Conservation (phyloP, 352 stramenopile genomes). For the Pythium aquatile region DNA sequence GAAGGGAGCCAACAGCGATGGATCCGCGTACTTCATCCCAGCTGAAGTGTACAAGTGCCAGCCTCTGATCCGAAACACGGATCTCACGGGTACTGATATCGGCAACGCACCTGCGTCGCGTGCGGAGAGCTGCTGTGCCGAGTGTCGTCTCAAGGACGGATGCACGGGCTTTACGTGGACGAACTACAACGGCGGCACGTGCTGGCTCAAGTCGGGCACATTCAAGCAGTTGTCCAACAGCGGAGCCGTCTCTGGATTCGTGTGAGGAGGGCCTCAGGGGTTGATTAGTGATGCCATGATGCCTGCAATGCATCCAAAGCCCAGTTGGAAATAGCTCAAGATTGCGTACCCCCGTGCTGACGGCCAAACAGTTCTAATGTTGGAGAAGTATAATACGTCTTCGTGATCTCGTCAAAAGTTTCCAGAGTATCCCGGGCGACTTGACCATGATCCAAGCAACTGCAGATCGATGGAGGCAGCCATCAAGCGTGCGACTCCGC, state of each 20-base stretch:
- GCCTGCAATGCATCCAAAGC: too few relatives aligned
- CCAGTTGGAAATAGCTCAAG: too few relatives aligned
- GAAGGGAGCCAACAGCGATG: background rate
- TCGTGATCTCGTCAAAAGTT: too few relatives aligned
- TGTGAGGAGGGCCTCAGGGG: background rate
- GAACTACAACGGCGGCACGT: slow-evolving; percentile 45
- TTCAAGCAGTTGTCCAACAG: background rate
- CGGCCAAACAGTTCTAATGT: too few relatives aligned
- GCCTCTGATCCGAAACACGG: background rate
- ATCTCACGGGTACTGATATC: slow-evolving; percentile 3
- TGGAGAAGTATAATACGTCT: too few relatives aligned
- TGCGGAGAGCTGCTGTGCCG: background rate
- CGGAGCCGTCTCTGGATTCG: background rate
- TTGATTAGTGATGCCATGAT: too few relatives aligned
- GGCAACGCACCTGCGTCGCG: background rate
- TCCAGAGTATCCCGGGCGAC: too few relatives aligned
- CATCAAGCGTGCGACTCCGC: too few relatives aligned
- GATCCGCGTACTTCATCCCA: slow-evolving; percentile 2
- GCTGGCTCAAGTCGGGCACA: slow-evolving; percentile 40
- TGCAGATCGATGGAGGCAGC: too few relatives aligned
- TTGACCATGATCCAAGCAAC: too few relatives aligned
- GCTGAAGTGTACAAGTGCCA: slow-evolving; percentile 9
- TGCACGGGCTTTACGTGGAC: slow-evolving; percentile 32
- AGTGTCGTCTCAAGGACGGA: background rate
- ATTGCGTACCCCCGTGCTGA: too few relatives aligned